phyloP scores from a whole-genome alignment of 768 basidiomycete species.

The Trametes gibbosa region DNA sequence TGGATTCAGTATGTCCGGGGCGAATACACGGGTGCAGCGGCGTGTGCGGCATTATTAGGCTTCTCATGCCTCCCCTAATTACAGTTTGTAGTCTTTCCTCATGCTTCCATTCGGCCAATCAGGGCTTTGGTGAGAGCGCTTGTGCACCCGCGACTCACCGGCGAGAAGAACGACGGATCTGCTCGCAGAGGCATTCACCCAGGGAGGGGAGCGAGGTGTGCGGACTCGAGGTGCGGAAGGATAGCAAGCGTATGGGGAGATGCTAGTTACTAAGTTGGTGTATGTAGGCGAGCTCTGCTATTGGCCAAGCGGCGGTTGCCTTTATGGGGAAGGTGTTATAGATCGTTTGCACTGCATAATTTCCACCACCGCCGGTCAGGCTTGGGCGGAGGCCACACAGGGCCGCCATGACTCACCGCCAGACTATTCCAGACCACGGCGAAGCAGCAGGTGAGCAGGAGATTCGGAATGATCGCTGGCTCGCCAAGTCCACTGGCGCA shows the following conservation, averaged over 20 bases:
- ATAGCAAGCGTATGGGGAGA: neutral
- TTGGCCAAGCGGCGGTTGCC: constrained; percentile 1
- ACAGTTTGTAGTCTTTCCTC: neutral
- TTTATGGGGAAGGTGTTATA: constrained; percentile 6
- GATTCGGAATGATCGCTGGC: neutral
- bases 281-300: neutral
- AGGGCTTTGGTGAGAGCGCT: neutral
- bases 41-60: neutral
- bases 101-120: neutral
- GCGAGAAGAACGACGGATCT: too few species aligned
- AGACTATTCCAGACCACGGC: neutral
- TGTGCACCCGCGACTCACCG: neutral
- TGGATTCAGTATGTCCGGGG: too few species aligned
- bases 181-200: too few species aligned
- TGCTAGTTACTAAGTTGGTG: neutral
- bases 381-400: neutral
- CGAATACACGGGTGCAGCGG: too few species aligned
- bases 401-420: neutral
- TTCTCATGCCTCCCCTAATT: neutral
- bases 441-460: neutral
- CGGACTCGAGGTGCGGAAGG: neutral
- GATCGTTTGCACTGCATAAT: constrained; percentile 11
- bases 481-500: too few species aligned
- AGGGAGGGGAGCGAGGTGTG: neutral
- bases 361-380: neutral